phyloP scores from a whole-genome alignment of 768 basidiomycete species.

The Exidia glandulosa region DNA sequence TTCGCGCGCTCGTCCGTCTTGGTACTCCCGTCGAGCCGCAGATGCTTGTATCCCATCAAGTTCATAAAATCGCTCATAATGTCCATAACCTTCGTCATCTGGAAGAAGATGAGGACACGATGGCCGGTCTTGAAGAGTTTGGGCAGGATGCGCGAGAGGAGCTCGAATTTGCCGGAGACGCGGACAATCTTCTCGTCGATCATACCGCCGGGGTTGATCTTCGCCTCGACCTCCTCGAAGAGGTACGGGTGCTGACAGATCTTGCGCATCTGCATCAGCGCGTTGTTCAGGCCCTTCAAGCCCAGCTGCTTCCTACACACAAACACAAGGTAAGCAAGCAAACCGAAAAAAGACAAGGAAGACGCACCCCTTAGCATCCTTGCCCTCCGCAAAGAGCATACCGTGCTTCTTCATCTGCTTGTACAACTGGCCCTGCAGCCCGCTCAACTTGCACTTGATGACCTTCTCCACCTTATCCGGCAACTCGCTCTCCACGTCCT shows the following conservation, averaged over 20 bases:
- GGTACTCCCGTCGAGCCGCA: constrained; percentile 92
- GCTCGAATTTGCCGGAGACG: constrained; percentile 86
- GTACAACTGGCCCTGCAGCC: constrained; percentile 83
- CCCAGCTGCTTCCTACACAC: constrained; percentile 56
- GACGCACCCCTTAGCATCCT: constrained; percentile 60
- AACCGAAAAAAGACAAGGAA: neutral
- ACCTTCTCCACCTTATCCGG: constrained; percentile 98
- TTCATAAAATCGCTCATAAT: constrained; percentile 94
- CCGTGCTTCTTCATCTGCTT: constrained; percentile 98
- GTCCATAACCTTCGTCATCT: constrained; percentile 99
- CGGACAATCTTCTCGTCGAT: constrained; percentile 81
- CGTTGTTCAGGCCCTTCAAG: constrained; percentile 85
- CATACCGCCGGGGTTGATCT: constrained; percentile 70
- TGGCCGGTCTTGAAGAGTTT: constrained; percentile 91
- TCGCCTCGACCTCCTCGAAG: constrained; percentile 91
- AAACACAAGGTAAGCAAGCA: neutral
- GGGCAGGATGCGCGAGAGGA: constrained; percentile 82
- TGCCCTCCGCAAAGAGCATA: constrained; percentile 69
- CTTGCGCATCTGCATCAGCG: constrained; percentile 96
- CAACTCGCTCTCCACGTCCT: constrained; percentile 90
- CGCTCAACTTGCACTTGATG: constrained; percentile 92
- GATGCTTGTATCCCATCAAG: constrained; percentile 74
- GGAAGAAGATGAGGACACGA: constrained; percentile 98
- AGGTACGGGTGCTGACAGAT: constrained; percentile 97
- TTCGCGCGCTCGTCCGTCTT: constrained; percentile 91